Conservation (phyloP, 805 yeast species). For the Cyberlindnera meyerae region DNA sequence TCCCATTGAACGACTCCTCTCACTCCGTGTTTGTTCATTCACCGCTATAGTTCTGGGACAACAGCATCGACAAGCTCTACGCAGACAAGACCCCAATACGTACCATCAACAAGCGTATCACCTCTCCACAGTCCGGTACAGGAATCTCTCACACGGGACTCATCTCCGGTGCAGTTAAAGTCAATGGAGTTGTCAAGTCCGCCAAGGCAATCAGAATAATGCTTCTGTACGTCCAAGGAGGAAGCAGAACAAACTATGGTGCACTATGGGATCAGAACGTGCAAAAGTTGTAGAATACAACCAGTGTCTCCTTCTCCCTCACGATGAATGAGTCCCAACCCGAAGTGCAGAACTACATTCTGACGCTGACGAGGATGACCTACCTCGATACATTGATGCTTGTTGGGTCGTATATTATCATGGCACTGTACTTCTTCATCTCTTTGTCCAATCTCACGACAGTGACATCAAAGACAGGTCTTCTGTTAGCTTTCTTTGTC, state of each 20-base stretch:
- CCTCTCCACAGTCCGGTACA: not conserved
- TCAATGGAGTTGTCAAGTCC: slow-evolving; percentile 39
- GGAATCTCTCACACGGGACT: slow-evolving; percentile 22
- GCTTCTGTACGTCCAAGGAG: slow-evolving; percentile 24
- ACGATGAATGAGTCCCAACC: not conserved
- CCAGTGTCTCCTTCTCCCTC: slow-evolving; percentile 3
- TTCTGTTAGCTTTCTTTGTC: slow-evolving; percentile 39
- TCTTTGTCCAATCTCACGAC: slow-evolving; percentile 37
- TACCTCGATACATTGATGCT: slow-evolving; percentile 24
- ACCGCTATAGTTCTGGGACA: slow-evolving; percentile 42
- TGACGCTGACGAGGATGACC: slow-evolving; percentile 18
- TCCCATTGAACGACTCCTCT: slow-evolving; percentile 4
- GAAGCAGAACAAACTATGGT: slow-evolving; percentile 17
- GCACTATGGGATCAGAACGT: slow-evolving; percentile 31
- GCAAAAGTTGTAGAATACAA: slow-evolving; percentile 12
- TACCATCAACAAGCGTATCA: slow-evolving; percentile 33
- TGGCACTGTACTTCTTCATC: slow-evolving; percentile 30
- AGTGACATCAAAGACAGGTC: slow-evolving; percentile 43
- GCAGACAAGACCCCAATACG: slow-evolving; percentile 33
- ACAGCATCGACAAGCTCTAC: slow-evolving; percentile 24
- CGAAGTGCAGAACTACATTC: not conserved
- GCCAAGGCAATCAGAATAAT: slow-evolving; percentile 37
- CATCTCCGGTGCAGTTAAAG: slow-evolving; percentile 35
- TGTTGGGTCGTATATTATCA: slow-evolving; percentile 24
- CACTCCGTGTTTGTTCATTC: slow-evolving; percentile 28